phyloP scores from a whole-genome alignment of 163 green algal genomes.

The Volvox carteri region DNA sequence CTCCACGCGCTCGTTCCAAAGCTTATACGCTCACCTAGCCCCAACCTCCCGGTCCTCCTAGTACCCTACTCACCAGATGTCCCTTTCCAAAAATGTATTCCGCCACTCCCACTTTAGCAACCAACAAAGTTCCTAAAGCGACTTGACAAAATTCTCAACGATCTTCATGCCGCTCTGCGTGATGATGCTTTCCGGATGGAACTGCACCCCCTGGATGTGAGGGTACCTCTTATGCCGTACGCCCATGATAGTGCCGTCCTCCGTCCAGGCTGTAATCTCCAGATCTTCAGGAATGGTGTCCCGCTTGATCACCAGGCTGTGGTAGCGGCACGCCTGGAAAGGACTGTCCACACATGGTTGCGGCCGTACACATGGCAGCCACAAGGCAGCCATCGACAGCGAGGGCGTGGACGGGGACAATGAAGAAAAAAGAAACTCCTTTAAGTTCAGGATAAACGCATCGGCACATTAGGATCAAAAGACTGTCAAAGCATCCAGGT shows the following conservation, averaged over 20 bases:
- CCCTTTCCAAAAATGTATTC: no score
- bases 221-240: constrained; percentile 91
- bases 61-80: no score
- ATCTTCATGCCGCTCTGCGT: constrained; percentile 92
- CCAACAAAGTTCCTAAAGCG: constrained; percentile 5
- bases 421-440: no score
- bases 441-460: no score
- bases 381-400: no score
- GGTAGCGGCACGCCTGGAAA: constrained; percentile 95
- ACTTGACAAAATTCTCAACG: constrained; percentile 91
- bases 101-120: background rate
- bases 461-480: no score
- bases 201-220: constrained; percentile 95
- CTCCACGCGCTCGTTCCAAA: no score
- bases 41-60: no score
- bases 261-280: constrained; percentile 96
- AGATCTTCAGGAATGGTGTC: constrained; percentile 92
- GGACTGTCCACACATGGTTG: constrained; percentile 77
- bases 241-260: constrained; percentile 92
- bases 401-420: no score
- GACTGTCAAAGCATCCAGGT: no score
- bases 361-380: no score
- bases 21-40: no score
- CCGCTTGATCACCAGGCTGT: constrained; percentile 93
- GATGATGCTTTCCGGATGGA: constrained; percentile 98